Base-by-base conservation (phyloP, 1,284 basidiomycete species). In the Xanthoconium separans region DNA sequence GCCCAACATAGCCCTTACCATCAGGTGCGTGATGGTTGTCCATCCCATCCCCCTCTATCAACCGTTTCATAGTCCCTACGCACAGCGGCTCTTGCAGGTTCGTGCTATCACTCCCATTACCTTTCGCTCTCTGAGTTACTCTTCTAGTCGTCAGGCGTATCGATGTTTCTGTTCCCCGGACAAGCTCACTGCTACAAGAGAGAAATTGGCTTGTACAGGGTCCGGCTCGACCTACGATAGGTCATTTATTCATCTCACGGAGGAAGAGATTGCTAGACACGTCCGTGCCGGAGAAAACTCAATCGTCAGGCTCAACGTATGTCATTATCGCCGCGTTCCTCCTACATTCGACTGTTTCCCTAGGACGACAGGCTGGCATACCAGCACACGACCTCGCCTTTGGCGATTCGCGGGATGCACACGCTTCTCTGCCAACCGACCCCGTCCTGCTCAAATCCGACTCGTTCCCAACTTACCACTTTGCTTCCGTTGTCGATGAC, bases 401-500 rank as follows among this genome's bases (percentile, higher is more conserved):
- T 66, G 89, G 90, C 4, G 61, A 74, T 12, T 70, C 93, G 22
- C 83, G 79, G 53, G 91, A 95, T 65, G 83, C 87, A 0, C 87
- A 89, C 61, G 79, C 82, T 11, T 91, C 87, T 0, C 72, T 91
- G 0, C 82, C 86, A 11, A 97, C 95, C 33, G 96, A 99, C 68
- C 94, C 95, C 12, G 84, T 99, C 50, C 75, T 99, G 2, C 76
- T 98, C 59, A 99, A 99, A 72, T 88, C 89, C 1, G 95, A 99
- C 69, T 78, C 84, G 0, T 96, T 91, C 70, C 97, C 97, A 2
- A 99, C 97, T 0, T 99, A 99, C 68, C 97, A 99, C 61, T 82
- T 99, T 3, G 96, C 97, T 0, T 95, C 87, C 31, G 92, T 99
- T 0, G 92, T 97, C 0, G 97, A 99, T 61, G 97, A 99, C 72